These are phyloP conservation scores for Stentor coeruleus DNA, from an alignment of 73 alveolate genomes.

Conservation along the genomic window DNA sequence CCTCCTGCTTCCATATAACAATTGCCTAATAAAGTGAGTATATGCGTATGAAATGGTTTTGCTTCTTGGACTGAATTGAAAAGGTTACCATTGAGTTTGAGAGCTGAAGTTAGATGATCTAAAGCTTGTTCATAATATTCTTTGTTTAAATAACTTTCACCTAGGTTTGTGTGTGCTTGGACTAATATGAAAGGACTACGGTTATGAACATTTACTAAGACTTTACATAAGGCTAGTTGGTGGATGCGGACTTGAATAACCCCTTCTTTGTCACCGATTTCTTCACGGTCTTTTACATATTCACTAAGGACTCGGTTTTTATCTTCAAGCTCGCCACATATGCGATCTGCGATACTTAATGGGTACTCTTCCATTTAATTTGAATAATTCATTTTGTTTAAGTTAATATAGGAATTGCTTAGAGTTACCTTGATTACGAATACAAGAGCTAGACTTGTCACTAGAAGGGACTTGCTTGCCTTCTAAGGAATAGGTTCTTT, in stretches of 20 bases:
- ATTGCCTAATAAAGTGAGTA: constrained; percentile 79
- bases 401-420: too few relatives aligned
- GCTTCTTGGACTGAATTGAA: constrained; percentile 70
- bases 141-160: constrained; percentile 75
- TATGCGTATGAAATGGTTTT: constrained; percentile 69
- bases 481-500: too few relatives aligned
- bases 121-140: constrained; percentile 84
- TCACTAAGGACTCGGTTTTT: constrained; percentile 66
- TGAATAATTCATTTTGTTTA: too few relatives aligned
- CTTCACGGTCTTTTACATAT: constrained; percentile 47
- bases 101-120: constrained; percentile 83
- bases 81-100: constrained; percentile 72
- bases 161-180: constrained; percentile 76
- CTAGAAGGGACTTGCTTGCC: too few relatives aligned
- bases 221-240: constrained; percentile 70
- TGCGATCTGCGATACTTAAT: too few relatives aligned
- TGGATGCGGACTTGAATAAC: constrained; percentile 65
- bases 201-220: constrained; percentile 74
- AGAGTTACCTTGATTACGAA: too few relatives aligned
- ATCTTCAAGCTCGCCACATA: constrained; percentile 80
- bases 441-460: too few relatives aligned
- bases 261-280: constrained; percentile 39
- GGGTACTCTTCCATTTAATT: too few relatives aligned
- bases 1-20: constrained; percentile 83
- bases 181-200: constrained; percentile 65